These are phyloP conservation scores for Breynia disticha DNA, from an alignment of 441 rosid species.

Conservation along the genomic window DNA sequence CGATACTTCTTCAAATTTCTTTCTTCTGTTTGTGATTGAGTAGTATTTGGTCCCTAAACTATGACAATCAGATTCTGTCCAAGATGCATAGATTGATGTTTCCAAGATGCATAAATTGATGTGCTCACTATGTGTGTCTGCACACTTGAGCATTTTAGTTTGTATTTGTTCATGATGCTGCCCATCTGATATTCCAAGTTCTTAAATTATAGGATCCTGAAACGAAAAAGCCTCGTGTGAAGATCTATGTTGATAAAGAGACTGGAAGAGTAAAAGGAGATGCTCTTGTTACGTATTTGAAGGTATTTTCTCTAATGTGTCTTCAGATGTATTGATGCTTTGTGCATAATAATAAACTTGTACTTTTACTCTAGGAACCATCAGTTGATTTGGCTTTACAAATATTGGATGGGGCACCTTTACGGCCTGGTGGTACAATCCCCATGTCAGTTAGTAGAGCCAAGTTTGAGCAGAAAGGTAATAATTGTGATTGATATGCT, in stretches of 20 bases:
- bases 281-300: slow-evolving; percentile 83
- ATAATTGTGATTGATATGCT: background rate
- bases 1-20: background rate
- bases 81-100: background rate
- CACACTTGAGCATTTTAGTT: background rate
- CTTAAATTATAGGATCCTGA: slow-evolving; percentile 62
- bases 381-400: slow-evolving; percentile 85
- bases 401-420: slow-evolving; percentile 89
- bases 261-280: slow-evolving; percentile 86
- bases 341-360: slow-evolving; percentile 1
- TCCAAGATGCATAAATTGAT: background rate
- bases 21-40: slow-evolving; percentile 5
- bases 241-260: slow-evolving; percentile 79
- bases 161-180: background rate
- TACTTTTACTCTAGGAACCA: slow-evolving; percentile 50
- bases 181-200: slow-evolving; percentile 8
- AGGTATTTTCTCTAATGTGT: slow-evolving; percentile 38
- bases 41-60: background rate
- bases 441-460: slow-evolving; percentile 78
- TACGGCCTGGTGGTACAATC: slow-evolving; percentile 65
- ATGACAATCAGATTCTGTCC: background rate
- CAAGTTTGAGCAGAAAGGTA: slow-evolving; percentile 93
- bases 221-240: slow-evolving; percentile 77
- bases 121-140: background rate
- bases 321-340: background rate